Percentiles rank a stretch among this genome's conserved stretches.
Conservation (phyloP, 768 basidiomycete species). For the Chiua virens region DNA sequence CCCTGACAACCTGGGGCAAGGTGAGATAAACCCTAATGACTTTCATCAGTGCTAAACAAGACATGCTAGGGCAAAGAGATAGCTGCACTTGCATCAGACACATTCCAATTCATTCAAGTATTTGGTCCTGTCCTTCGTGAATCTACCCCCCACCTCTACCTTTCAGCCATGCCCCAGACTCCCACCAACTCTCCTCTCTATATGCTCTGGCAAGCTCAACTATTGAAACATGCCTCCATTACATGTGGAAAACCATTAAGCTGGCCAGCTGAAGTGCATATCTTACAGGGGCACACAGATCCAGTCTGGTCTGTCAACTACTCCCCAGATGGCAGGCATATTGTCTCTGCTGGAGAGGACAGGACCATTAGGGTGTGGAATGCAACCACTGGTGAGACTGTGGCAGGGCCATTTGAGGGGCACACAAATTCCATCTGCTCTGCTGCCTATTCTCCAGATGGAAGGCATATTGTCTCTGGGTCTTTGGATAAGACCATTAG, state of each 20-base stretch:
- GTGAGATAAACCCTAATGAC: not conserved
- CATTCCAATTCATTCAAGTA: not conserved
- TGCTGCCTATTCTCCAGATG: conserved; percentile 4
- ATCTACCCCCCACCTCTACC: not conserved
- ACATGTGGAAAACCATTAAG: not conserved
- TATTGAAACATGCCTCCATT: not conserved
- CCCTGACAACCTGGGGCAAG: not conserved
- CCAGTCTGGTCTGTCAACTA: too few species aligned
- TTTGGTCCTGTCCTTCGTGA: not conserved
- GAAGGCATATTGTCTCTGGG: conserved; percentile 1
- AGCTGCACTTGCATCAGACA: not conserved
- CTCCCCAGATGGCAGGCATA: too few species aligned
- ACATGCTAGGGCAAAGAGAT: not conserved
- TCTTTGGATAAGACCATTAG: not conserved
- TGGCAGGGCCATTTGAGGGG: too few species aligned
- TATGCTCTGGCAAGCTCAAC: too few species aligned
- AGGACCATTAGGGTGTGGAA: too few species aligned
- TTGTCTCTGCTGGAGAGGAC: too few species aligned
- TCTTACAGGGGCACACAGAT: not conserved
- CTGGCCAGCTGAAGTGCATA: not conserved
- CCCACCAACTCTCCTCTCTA: not conserved
- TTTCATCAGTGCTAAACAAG: not conserved
- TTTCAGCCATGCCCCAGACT: not conserved
- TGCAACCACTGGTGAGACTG: too few species aligned
- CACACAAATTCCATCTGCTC: not conserved